Conservation (phyloP, 495 filamentous ascomycete genomes). For the Aspergillus nidulans region DNA sequence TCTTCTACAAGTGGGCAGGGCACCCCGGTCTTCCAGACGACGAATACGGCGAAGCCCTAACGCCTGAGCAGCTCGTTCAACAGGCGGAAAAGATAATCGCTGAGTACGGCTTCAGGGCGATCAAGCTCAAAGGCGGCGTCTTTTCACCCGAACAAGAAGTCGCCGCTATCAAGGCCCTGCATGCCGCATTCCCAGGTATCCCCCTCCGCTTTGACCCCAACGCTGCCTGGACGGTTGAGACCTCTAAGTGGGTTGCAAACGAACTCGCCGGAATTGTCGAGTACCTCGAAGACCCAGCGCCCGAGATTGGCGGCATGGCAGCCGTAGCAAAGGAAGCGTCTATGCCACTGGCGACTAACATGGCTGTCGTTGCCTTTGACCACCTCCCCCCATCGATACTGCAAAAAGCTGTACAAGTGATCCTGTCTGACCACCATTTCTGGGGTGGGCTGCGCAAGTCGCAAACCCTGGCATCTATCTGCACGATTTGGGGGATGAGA, state of each 20-base stretch:
- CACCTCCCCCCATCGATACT: neutral
- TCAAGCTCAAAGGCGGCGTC: conserved; percentile 4
- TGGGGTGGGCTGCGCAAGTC: conserved; percentile 4
- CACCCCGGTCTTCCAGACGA: neutral
- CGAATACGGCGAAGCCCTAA: neutral
- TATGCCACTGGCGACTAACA: neutral
- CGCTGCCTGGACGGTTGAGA: conserved; percentile 3
- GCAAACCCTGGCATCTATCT: neutral
- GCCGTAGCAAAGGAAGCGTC: neutral
- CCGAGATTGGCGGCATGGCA: neutral
- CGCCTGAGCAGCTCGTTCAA: neutral
- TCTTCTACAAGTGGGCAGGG: conserved; percentile 3
- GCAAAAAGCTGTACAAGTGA: neutral
- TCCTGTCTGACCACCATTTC: neutral
- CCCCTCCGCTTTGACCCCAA: neutral
- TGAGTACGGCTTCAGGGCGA: neutral
- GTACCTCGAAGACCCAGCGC: conserved; percentile 3
- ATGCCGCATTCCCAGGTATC: neutral
- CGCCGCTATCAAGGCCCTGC: neutral
- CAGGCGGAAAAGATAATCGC: neutral
- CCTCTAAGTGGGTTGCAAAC: neutral
- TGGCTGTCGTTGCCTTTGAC: neutral
- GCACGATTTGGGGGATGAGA: neutral
- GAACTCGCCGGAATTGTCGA: neutral
- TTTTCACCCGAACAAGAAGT: neutral